Evolutionary conservation across 1,284 basidiomycete species (phyloP).

Genomic region (Stygiomarasmius scandens): DNA sequence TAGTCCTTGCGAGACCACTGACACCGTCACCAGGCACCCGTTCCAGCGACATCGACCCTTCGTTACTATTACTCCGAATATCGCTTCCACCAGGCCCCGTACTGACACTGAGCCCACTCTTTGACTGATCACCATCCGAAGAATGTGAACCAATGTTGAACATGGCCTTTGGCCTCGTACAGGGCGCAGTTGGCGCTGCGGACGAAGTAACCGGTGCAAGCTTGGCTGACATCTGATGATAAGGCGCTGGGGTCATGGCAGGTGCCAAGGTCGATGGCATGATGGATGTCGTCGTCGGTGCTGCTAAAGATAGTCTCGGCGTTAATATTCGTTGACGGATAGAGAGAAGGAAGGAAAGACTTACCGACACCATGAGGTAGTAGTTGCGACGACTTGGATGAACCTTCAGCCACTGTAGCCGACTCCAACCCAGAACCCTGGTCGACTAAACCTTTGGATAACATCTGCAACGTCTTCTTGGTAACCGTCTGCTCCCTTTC

Average conservation of each 20-base stretch:
- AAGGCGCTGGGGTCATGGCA: slow-evolving; percentile 3
- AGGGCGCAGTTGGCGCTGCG: slow-evolving; percentile 18
- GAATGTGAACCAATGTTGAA: slow-evolving; percentile 64
- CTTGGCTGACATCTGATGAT: slow-evolving; percentile 6
- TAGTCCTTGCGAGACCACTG: not conserved
- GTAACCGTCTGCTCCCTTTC: not conserved
- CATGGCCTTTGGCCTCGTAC: slow-evolving; percentile 32
- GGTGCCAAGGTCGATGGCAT: not conserved
- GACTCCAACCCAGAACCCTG: not conserved
- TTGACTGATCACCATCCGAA: slow-evolving; percentile 45
- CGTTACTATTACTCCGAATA: slow-evolving; percentile 8
- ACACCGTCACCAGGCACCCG: not conserved
- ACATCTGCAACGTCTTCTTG: not conserved
- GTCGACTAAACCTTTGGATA: not conserved
- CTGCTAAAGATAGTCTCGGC: not conserved
- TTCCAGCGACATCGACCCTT: not conserved
- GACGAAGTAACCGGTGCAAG: slow-evolving; percentile 5
- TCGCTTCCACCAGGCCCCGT: slow-evolving; percentile 6
- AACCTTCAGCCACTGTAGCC: not conserved
- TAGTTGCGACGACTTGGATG: not conserved
- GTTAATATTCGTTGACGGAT: not conserved
- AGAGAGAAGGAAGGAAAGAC: not conserved
- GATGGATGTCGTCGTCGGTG: slow-evolving; percentile 20
- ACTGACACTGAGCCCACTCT: slow-evolving; percentile 32
- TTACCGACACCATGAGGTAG: not conserved